These are phyloP conservation scores for Trametes punicea DNA, from an alignment of 768 basidiomycete species.

Conservation along the genomic window DNA sequence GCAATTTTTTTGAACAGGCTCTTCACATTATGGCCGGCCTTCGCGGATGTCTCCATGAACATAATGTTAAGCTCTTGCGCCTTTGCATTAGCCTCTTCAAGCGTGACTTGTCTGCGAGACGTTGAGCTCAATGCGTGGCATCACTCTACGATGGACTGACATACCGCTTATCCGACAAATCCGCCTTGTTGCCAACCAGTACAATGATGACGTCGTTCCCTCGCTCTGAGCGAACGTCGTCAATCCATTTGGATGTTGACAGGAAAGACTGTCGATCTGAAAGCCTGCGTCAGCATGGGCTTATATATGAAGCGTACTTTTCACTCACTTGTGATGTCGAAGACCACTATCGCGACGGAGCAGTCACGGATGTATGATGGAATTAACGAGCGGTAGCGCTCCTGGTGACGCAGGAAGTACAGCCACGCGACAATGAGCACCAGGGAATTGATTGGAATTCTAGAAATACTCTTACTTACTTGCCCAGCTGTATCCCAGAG, in stretches of 20 bases:
- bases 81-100: slow-evolving; percentile 93
- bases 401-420: slow-evolving; percentile 49
- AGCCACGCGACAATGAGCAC: neutral
- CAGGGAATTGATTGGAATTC: neutral
- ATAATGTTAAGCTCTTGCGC: slow-evolving; percentile 89
- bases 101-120: slow-evolving; percentile 87
- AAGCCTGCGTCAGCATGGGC: neutral
- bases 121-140: neutral
- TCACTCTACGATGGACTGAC: slow-evolving; percentile 19
- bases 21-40: slow-evolving; percentile 99
- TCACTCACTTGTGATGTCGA: slow-evolving; percentile 92
- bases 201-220: slow-evolving; percentile 99
- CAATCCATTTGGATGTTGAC: slow-evolving; percentile 99
- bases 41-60: slow-evolving; percentile 99
- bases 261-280: slow-evolving; percentile 96
- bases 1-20: slow-evolving; percentile 99
- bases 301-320: neutral
- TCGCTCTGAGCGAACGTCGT: slow-evolving; percentile 95
- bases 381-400: slow-evolving; percentile 95
- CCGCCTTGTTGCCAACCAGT: slow-evolving; percentile 97
- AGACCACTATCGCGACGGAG: slow-evolving; percentile 97
- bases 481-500: slow-evolving; percentile 99
- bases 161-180: slow-evolving; percentile 96
- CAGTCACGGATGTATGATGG: slow-evolving; percentile 99
- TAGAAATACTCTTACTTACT: slow-evolving; percentile 39